Evolutionary conservation across 106 monocot species (phyloP), one percentile per base, ranked within the genome.

Genomic region (Narthecium ossifragum): DNA sequence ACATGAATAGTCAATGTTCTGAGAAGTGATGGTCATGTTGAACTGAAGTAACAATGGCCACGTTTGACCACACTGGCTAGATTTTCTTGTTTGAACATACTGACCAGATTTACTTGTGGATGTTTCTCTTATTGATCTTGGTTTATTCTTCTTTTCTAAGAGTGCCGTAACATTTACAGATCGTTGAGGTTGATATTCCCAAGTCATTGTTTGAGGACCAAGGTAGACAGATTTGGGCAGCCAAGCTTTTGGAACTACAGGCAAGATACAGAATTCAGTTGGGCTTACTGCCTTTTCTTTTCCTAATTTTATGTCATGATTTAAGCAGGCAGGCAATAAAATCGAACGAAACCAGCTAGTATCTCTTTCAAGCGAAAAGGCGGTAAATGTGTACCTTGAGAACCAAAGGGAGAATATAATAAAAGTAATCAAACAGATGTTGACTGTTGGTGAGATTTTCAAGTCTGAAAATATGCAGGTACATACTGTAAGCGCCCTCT

Each of bases 121-220:
- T n/a, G n/a, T n/a, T n/a, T n/a, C n/a, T n/a, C n/a, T n/a, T n/a
- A n/a, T n/a, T n/a, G n/a, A n/a, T n/a, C n/a, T n/a, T n/a, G n/a
- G n/a, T n/a, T n/a, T n/a, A n/a, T n/a, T n/a, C n/a, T n/a, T 49
- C 3, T 46, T 22, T 22, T 22, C 23, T 22, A 20, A 43, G 9
- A 24, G 53, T 48, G 17, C 31, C 41, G 31, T 53, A 40, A 46
- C 49, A 55, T 67, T 45, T 60, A 52, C 74, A 96, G 96, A 76
- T 96, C 21, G 78, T 96, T 74, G 90, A 96, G 53, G 86, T 86
- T 49, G 96, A 86, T 62, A 68, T 96, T 65, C 96, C 96, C 62
- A 75, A 77, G 56, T 81, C 96, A 41, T 55, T 96, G 62, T 84
- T 90, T 63, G 90, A 96, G 79, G 96, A 96, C 66, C 96, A 96